phyloP scores from a whole-genome alignment of 176 grass and related monocot species.

The Aegilops umbellulata region DNA sequence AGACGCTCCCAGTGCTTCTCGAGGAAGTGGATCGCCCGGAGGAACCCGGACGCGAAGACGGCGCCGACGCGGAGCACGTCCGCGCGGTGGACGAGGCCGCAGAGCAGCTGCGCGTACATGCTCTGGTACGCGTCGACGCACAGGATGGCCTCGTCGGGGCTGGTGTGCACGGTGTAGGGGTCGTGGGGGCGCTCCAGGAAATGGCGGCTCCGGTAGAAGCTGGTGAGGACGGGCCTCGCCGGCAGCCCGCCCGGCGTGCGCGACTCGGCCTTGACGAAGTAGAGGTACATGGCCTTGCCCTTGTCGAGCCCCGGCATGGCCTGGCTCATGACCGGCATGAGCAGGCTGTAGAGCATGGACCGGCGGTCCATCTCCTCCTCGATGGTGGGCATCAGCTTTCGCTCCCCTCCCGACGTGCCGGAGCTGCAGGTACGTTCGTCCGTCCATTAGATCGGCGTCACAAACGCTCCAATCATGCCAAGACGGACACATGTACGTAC shows the following conservation, averaged over 20 bases:
- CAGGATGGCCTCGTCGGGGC: constrained; percentile 60
- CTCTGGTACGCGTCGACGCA: constrained; percentile 69
- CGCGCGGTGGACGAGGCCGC: constrained; percentile 59
- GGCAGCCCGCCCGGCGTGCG: constrained; percentile 49
- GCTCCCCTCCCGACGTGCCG: constrained; percentile 62
- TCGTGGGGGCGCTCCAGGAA: constrained; percentile 51
- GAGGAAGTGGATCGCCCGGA: constrained; percentile 60
- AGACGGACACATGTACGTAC: background rate
- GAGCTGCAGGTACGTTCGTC: constrained; percentile 20
- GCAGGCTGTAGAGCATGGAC: constrained; percentile 44
- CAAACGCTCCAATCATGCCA: background rate
- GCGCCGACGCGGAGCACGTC: constrained; percentile 63
- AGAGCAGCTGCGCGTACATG: constrained; percentile 76
- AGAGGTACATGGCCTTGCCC: constrained; percentile 72
- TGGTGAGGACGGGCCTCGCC: constrained; percentile 59
- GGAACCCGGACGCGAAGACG: constrained; percentile 55
- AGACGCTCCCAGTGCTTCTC: constrained; percentile 56
- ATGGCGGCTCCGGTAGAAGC: constrained; percentile 69
- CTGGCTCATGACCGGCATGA: constrained; percentile 68
- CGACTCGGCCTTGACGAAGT: constrained; percentile 66
- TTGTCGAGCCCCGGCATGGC: constrained; percentile 49
- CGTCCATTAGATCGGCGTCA: background rate
- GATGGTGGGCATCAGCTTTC: constrained; percentile 69
- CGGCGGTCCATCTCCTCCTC: constrained; percentile 62
- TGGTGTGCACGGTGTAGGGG: constrained; percentile 62